These are phyloP conservation scores for Phaeosphaeria sp. DNA, from an alignment of 2,329 filamentous ascomycete species.

Conservation along the genomic window DNA sequence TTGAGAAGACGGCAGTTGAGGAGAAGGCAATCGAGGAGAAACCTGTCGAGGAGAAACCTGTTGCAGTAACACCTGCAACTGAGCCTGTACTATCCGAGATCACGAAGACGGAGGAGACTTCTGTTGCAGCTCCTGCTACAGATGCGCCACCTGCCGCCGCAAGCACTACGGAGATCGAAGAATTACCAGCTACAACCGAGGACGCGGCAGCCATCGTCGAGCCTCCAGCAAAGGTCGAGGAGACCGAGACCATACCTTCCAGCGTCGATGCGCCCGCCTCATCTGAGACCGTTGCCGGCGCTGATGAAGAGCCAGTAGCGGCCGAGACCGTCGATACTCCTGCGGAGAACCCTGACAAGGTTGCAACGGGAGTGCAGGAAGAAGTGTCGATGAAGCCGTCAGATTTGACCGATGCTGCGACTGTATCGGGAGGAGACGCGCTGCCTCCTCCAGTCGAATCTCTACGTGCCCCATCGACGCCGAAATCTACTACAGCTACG, in stretches of 20 bases:
- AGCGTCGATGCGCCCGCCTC: background rate
- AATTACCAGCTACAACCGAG: background rate
- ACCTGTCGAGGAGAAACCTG: background rate
- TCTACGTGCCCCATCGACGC: conserved; percentile 12
- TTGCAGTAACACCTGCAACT: background rate
- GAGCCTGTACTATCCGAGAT: background rate
- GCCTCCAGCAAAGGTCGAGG: background rate
- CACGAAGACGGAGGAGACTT: background rate
- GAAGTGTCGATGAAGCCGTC: conserved; percentile 49
- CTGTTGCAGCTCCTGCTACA: background rate
- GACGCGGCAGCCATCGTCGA: background rate
- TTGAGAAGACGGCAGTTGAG: background rate
- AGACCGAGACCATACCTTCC: background rate
- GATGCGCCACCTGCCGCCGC: background rate
- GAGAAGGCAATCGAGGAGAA: background rate
- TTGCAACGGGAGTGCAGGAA: conserved; percentile 51
- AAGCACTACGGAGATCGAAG: conserved; percentile 3
- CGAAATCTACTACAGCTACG: conserved; percentile 12
- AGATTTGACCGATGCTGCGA: conserved; percentile 41
- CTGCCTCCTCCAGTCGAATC: conserved; percentile 42
- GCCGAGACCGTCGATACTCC: conserved; percentile 3
- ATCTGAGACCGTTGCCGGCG: conserved; percentile 1
- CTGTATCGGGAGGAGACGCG: conserved; percentile 49
- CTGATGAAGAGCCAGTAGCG: conserved; percentile 1
- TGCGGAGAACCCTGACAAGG: conserved; percentile 53